These are phyloP conservation scores for Boletellus ananiceps DNA, from an alignment of 768 basidiomycete species.

Conservation along the genomic window DNA sequence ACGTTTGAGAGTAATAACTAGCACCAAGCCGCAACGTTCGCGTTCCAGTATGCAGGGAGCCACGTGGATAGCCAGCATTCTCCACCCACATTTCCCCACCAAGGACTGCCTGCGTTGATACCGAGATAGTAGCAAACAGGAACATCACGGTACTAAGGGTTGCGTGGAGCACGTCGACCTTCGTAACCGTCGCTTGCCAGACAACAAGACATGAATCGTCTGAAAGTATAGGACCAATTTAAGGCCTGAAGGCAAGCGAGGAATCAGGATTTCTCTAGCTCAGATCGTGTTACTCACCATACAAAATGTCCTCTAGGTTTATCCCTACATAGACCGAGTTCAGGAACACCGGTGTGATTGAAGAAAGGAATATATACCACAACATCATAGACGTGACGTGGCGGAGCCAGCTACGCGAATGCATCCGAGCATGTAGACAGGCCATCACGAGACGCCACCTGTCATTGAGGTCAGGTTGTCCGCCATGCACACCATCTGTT, in stretches of 20 bases:
- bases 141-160: constrained; percentile 18
- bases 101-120: constrained; percentile 13
- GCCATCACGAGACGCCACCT: too few species aligned
- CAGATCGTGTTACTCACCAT: constrained; percentile 6
- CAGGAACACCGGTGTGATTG: neutral
- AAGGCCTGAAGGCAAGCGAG: neutral
- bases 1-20: too few species aligned
- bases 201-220: constrained; percentile 8
- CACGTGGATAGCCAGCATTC: constrained; percentile 24
- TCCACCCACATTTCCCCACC: constrained; percentile 30
- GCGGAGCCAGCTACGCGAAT: too few species aligned
- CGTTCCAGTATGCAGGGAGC: constrained; percentile 15
- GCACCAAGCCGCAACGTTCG: constrained; percentile 11
- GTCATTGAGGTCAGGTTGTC: too few species aligned
- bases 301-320: constrained; percentile 11
- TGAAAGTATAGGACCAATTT: constrained; percentile 8
- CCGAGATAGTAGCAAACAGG: constrained; percentile 26
- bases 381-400: too few species aligned
- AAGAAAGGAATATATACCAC: too few species aligned
- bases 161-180: constrained; percentile 10
- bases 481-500: too few species aligned
- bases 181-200: neutral
- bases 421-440: too few species aligned
- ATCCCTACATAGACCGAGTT: constrained; percentile 11
- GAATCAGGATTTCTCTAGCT: neutral